Base-by-base conservation (phyloP, 1,139 yeast genomes). In the Scheffersomyces titani region DNA sequence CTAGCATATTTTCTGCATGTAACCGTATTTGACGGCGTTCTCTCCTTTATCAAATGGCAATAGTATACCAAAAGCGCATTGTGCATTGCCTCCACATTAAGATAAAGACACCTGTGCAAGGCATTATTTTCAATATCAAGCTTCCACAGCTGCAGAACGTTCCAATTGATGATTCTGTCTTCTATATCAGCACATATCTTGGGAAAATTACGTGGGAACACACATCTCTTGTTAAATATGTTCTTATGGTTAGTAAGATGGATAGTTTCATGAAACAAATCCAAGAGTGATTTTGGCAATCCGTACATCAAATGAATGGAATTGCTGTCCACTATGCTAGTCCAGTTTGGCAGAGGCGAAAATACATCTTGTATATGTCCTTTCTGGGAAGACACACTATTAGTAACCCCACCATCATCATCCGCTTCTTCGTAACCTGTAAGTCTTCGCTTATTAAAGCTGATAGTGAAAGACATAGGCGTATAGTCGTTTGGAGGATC, bases 141-240 rank as follows among this genome's bases (percentile, higher is more conserved):
- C 44, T 70, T 65, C 87, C 87, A 82, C 24, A 73, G 55, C 53
- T 65, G 59, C n/a, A 65, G 74, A n/a, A 75, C 62, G 47, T 69
- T 70, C 86, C 87, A 84, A 54, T 71, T 74, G 50, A 77, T 61
- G 40, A 84, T 66, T 49, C 74, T 76, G 56, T 83, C 87, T 61
- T 83, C 87, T 5, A 80, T 64, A 53, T 83, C 87, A 54, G 87
- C 83, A 63, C 87, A 83, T 2, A 83, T 72, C 57, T 76, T 75
- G 3, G 87, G 87, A 63, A 83, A 84, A 62, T 83, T 84, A 51
- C 87, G 68, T 0, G 88, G 87, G 53, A 74, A 77, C n/a, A 76
- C 74, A 44, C 76, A 72, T 47, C 75, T 74, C n/a, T 77, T 65
- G 49, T 70, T 65, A 62, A 84, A 83, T 54, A 81, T 77, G 54